A percentile compares a stretch with the other conserved stretches of the same genome.
Conservation (phyloP, 768 basidiomycete species). For the Pulveroboletus sp. region DNA sequence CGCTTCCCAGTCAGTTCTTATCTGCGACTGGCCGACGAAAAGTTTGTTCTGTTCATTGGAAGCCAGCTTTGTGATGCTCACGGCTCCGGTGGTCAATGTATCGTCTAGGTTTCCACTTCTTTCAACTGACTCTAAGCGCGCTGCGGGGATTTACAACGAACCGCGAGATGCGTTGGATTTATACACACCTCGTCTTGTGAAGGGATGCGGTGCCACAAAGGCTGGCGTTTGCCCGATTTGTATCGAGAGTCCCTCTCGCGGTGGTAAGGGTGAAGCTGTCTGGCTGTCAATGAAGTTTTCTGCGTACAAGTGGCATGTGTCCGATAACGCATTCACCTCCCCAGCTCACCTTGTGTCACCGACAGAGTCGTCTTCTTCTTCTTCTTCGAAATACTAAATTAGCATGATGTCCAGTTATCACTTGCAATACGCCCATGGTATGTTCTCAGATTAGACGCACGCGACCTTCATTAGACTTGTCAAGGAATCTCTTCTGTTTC, state of each 20-base stretch:
- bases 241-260: constrained; percentile 51
- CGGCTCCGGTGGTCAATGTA: background rate
- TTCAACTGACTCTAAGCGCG: constrained; percentile 16
- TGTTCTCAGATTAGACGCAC: constrained; percentile 2
- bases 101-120: constrained; percentile 17
- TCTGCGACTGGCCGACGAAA: constrained; percentile 35
- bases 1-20: constrained; percentile 65
- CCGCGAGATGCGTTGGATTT: constrained; percentile 61
- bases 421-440: constrained; percentile 78
- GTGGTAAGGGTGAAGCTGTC: constrained; percentile 56
- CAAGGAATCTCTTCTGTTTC: constrained; percentile 68
- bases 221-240: constrained; percentile 78
- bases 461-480: constrained; percentile 2
- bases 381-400: constrained; percentile 4
- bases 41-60: constrained; percentile 31
- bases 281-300: constrained; percentile 81
- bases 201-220: constrained; percentile 62
- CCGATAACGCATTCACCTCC: background rate
- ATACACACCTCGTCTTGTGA: constrained; percentile 76
- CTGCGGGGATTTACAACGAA: constrained; percentile 50
- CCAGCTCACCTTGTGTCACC: constrained; percentile 1
- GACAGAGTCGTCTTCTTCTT: constrained; percentile 16
- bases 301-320: constrained; percentile 71
- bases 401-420: constrained; percentile 54
- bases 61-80: background rate